Conservation (phyloP, 768 basidiomycete genomes). For the Gloeopeniophorella convolvens region DNA sequence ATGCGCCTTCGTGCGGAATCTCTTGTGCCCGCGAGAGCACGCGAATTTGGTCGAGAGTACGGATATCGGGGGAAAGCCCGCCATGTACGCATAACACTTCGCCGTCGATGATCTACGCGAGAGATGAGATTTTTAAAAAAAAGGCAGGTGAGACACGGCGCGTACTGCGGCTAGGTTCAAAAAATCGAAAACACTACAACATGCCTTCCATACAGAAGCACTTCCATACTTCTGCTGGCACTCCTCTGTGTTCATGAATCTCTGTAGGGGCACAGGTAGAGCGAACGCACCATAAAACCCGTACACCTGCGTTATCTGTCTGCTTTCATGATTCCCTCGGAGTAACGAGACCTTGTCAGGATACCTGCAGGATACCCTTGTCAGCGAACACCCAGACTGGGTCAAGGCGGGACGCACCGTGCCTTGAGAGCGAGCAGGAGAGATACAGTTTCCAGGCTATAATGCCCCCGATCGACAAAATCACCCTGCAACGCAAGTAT, state of each 20-base stretch:
- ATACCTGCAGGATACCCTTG: conserved; percentile 45
- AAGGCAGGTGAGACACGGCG: conserved; percentile 23
- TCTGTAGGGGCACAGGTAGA: not conserved
- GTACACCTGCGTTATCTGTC: conserved; percentile 97
- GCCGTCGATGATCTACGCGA: too few relatives aligned
- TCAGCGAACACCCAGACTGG: not conserved
- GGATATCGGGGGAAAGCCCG: conserved; percentile 91
- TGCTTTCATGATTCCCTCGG: conserved; percentile 92
- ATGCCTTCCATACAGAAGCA: conserved; percentile 93
- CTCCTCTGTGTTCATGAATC: conserved; percentile 53
- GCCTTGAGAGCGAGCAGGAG: conserved; percentile 86
- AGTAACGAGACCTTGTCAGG: conserved; percentile 89
- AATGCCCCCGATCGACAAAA: conserved; percentile 96
- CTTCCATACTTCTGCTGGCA: conserved; percentile 98
- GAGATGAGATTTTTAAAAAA: not conserved
- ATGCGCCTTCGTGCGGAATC: conserved; percentile 98
- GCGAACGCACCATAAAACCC: conserved; percentile 84
- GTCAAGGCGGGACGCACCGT: conserved; percentile 38
- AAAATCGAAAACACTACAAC: conserved; percentile 94
- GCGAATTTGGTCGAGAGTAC: conserved; percentile 90
- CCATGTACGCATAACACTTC: conserved; percentile 42
- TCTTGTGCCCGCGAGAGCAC: conserved; percentile 93
- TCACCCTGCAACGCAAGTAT: conserved; percentile 57
- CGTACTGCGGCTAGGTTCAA: conserved; percentile 89
- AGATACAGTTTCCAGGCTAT: conserved; percentile 92